phyloP scores from a whole-genome alignment of 1,284 basidiomycete species.

The Irpex sp. region DNA sequence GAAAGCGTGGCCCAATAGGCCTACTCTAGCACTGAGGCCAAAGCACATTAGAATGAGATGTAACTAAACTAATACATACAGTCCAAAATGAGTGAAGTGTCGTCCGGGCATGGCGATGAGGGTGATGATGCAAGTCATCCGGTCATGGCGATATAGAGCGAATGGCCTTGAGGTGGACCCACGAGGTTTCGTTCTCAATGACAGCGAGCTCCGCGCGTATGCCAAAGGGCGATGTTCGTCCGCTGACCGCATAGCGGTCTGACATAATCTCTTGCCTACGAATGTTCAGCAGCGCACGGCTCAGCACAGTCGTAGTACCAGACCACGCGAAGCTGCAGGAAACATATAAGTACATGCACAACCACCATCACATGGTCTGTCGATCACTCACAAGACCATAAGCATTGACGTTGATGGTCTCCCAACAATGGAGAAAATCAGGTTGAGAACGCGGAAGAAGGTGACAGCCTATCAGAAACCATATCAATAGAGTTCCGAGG shows the following conservation, averaged over 20 bases:
- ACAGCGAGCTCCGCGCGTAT: background rate
- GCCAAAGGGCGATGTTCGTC: conserved; percentile 12
- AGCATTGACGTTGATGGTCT: conserved; percentile 22
- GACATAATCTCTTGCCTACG: conserved; percentile 12
- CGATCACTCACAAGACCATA: conserved; percentile 22
- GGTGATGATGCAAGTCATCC: background rate
- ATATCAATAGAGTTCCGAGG: background rate
- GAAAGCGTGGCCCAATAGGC: no score
- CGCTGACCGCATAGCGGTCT: background rate
- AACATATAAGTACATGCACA: background rate
- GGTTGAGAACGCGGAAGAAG: conserved; percentile 21
- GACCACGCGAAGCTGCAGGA: conserved; percentile 24
- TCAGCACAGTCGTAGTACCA: conserved; percentile 15
- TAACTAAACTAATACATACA: background rate
- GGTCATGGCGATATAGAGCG: background rate
- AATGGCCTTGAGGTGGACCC: background rate
- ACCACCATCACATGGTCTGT: background rate
- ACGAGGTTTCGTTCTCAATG: conserved; percentile 1
- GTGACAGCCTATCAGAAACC: conserved; percentile 21
- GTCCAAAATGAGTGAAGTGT: background rate
- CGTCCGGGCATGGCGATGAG: no score
- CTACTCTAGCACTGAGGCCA: no score
- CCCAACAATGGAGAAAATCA: conserved; percentile 18
- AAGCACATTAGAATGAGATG: no score
- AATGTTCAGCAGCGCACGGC: conserved; percentile 16